A percentile compares a stretch with the other conserved stretches of the same genome.
Evolutionary conservation across 192 early-diverging fungal species (phyloP).

Genomic region (Mortierella antarctica): DNA sequence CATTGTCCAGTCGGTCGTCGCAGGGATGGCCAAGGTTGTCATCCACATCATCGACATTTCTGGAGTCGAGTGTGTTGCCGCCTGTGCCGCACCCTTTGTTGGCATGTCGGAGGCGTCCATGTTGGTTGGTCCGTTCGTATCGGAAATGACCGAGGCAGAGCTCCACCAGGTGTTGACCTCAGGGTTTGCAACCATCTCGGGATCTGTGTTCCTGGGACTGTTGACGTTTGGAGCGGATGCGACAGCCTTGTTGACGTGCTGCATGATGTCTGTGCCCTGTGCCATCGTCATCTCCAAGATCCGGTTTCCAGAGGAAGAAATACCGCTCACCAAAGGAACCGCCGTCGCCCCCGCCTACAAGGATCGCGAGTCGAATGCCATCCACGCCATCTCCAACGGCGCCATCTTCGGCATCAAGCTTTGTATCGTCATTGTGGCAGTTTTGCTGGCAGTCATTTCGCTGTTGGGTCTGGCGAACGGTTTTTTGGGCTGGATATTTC

Average conservation of each 20-base stretch:
- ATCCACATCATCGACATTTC: constrained; percentile 78
- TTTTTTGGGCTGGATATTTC: constrained; percentile 76
- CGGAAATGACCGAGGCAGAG: constrained; percentile 87
- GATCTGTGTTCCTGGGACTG: constrained; percentile 85
- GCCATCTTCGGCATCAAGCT: constrained; percentile 86
- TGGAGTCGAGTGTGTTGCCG: constrained; percentile 87
- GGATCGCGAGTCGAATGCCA: constrained; percentile 76
- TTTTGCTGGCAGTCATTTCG: constrained; percentile 80
- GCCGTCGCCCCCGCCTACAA: constrained; percentile 68
- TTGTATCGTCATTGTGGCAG: constrained; percentile 77
- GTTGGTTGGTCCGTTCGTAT: constrained; percentile 82
- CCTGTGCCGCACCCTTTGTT: constrained; percentile 87
- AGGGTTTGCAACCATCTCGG: constrained; percentile 92
- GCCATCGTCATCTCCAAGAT: constrained; percentile 87
- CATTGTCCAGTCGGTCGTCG: constrained; percentile 85
- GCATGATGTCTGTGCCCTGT: constrained; percentile 92
- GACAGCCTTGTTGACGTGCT: constrained; percentile 79
- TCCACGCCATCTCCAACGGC: constrained; percentile 88
- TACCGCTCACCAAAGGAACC: constrained; percentile 77
- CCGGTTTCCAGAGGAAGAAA: constrained; percentile 84
- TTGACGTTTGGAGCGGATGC: constrained; percentile 73
- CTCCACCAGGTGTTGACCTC: constrained; percentile 89
- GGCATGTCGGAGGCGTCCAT: constrained; percentile 86
- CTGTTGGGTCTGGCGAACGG: constrained; percentile 77
- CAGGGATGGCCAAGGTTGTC: constrained; percentile 71